phyloP scores from a whole-genome alignment of 2,329 filamentous ascomycete species.

The Orbilia quercus region DNA sequence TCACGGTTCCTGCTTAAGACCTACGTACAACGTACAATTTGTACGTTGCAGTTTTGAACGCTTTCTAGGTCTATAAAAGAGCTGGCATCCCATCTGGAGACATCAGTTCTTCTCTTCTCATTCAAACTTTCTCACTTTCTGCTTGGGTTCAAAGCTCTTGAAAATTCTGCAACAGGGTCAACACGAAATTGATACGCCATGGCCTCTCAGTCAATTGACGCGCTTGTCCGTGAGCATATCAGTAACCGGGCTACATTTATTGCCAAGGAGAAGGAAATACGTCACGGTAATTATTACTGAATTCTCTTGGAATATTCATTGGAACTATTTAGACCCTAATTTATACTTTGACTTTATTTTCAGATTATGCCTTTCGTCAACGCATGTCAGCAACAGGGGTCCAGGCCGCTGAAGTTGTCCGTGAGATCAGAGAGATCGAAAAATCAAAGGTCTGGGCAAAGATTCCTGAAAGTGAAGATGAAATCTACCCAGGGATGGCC shows the following conservation, averaged over 20 bases:
- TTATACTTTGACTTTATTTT: no score
- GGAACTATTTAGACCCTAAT: no score
- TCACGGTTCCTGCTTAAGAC: not conserved
- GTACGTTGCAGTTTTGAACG: not conserved
- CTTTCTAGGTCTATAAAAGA: constrained; percentile 15
- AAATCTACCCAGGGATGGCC: constrained; percentile 90
- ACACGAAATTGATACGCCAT: constrained; percentile 19
- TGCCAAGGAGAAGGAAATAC: constrained; percentile 80
- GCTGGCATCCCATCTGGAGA: constrained; percentile 7
- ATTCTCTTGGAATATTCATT: constrained; percentile 41
- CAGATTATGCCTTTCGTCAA: constrained; percentile 77
- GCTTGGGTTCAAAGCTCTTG: not conserved
- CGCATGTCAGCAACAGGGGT: constrained; percentile 81
- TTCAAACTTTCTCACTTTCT: constrained; percentile 1
- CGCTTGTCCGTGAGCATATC: constrained; percentile 74
- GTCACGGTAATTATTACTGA: constrained; percentile 73
- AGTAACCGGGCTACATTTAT: constrained; percentile 80
- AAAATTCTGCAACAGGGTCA: constrained; percentile 47
- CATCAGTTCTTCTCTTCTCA: not conserved
- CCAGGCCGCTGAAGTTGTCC: constrained; percentile 82
- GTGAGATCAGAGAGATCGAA: constrained; percentile 81
- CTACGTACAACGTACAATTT: no score
- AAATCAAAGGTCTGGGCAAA: constrained; percentile 79
- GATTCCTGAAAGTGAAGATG: constrained; percentile 71
- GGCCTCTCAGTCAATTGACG: constrained; percentile 33